These are phyloP conservation scores for Abrus pulchellus DNA, from an alignment of 306 rosid genomes.

Conservation along the genomic window DNA sequence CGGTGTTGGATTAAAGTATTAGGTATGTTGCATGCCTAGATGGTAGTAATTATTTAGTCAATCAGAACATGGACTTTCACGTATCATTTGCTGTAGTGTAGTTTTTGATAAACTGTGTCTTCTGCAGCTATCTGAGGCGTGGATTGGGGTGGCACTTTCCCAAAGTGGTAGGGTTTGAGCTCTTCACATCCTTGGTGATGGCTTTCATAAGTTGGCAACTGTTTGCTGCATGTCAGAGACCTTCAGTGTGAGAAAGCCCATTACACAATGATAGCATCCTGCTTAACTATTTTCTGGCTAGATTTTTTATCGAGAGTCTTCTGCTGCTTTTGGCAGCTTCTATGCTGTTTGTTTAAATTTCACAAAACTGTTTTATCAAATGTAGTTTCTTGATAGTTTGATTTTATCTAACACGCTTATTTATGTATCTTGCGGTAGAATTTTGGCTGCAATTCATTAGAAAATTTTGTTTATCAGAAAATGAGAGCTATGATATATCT, in stretches of 20 bases:
- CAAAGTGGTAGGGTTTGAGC: conserved; percentile 92
- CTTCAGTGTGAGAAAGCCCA: conserved; percentile 63
- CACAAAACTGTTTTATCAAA: conserved; percentile 38
- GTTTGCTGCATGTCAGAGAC: conserved; percentile 91
- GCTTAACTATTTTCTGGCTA: conserved; percentile 41
- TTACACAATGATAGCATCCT: conserved; percentile 31
- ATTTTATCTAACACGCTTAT: conserved; percentile 17
- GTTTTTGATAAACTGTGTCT: conserved; percentile 39
- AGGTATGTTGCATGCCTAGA: conserved; percentile 28
- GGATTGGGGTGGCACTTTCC: conserved; percentile 95
- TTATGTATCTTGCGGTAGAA: conserved; percentile 27
- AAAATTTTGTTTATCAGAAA: conserved; percentile 43
- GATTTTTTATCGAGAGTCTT: conserved; percentile 34
- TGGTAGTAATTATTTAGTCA: conserved; percentile 12
- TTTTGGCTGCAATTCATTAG: conserved; percentile 42
- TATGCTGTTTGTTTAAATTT: conserved; percentile 43
- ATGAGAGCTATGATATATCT: not conserved
- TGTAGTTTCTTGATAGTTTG: conserved; percentile 39
- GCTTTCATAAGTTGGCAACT: conserved; percentile 95
- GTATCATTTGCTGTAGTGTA: not conserved
- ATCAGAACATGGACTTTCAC: conserved; percentile 7
- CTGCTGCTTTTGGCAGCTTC: conserved; percentile 48
- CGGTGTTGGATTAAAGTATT: conserved; percentile 28
- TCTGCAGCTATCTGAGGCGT: conserved; percentile 88
- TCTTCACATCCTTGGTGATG: conserved; percentile 87